Conservation (phyloP, 306 rosid genomes). For the Vigna reflexopilosa region DNA sequence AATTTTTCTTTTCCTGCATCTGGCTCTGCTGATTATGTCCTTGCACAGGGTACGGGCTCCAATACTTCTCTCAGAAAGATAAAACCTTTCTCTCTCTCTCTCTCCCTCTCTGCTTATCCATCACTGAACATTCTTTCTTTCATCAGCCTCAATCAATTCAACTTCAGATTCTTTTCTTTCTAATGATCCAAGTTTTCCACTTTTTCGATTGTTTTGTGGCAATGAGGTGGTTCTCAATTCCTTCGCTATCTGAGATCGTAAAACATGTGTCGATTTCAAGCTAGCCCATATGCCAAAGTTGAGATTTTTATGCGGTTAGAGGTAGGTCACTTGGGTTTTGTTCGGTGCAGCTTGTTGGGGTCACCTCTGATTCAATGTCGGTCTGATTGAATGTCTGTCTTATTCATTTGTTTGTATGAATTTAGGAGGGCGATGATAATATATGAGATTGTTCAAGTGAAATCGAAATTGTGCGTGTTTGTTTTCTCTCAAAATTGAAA, state of each 20-base stretch:
- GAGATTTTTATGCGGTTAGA: conserved; percentile 38
- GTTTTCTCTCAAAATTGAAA: conserved; percentile 21
- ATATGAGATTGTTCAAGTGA: conserved; percentile 13
- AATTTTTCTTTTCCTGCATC: not conserved
- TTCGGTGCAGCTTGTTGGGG: conserved; percentile 26
- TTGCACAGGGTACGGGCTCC: conserved; percentile 1
- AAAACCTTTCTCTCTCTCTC: not conserved
- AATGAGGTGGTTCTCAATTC: conserved; percentile 45
- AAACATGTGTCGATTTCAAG: conserved; percentile 28
- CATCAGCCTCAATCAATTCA: conserved; percentile 40
- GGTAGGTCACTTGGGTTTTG: conserved; percentile 42
- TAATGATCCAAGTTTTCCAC: conserved; percentile 7
- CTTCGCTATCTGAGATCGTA: conserved; percentile 30
- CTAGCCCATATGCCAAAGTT: conserved; percentile 44
- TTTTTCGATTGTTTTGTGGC: conserved; percentile 21
- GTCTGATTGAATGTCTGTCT: not conserved
- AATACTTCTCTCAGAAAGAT: conserved; percentile 22
- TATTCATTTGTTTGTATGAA: conserved; percentile 14
- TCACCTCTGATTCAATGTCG: not conserved
- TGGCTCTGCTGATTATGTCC: conserved; percentile 16
- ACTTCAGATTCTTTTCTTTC: conserved; percentile 29
- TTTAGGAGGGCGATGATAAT: conserved; percentile 6
- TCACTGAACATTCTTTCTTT: conserved; percentile 10
- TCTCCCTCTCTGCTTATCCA: conserved; percentile 41
- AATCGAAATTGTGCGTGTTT: not conserved